Evolutionary conservation across 352 stramenopile species (phyloP).

Genomic region (Discostella stelligera): DNA sequence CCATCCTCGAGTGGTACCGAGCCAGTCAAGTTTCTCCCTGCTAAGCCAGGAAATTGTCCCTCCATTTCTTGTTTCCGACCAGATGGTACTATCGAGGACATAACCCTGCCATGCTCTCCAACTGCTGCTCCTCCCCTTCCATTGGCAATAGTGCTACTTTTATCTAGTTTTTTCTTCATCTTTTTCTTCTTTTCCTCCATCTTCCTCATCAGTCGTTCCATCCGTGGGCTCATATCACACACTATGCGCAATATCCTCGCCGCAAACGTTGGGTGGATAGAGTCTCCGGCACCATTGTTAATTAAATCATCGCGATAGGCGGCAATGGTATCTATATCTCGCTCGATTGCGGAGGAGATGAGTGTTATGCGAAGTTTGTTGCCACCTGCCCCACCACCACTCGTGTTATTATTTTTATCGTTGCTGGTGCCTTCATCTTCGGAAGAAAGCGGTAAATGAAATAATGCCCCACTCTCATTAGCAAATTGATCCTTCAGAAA

Average conservation of each 20-base stretch:
- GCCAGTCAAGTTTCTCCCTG: constrained; percentile 55
- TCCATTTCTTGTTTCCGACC: constrained; percentile 48
- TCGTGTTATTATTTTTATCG: neutral
- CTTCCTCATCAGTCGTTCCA: constrained; percentile 60
- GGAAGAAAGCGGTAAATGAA: neutral
- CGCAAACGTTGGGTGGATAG: constrained; percentile 57
- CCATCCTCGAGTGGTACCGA: constrained; percentile 62
- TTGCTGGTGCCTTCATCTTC: neutral
- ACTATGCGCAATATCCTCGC: constrained; percentile 65
- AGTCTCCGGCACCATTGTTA: constrained; percentile 66
- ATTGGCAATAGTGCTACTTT: neutral
- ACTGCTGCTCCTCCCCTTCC: neutral
- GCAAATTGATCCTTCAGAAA: constrained; percentile 38
- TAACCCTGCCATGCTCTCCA: constrained; percentile 24
- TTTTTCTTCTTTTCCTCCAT: constrained; percentile 49
- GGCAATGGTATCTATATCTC: constrained; percentile 21
- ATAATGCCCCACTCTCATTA: constrained; percentile 29
- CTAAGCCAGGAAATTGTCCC: constrained; percentile 51
- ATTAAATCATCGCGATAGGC: constrained; percentile 51
- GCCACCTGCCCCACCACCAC: neutral
- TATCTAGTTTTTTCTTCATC: constrained; percentile 39
- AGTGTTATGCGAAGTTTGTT: constrained; percentile 23
- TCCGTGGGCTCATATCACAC: constrained; percentile 62
- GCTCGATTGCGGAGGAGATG: constrained; percentile 27
- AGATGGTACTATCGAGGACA: constrained; percentile 35